Evolutionary conservation across 306 rosid species (phyloP), one percentile per base, ranked within the genome.

Genomic region (Astragalus membranaceus): DNA sequence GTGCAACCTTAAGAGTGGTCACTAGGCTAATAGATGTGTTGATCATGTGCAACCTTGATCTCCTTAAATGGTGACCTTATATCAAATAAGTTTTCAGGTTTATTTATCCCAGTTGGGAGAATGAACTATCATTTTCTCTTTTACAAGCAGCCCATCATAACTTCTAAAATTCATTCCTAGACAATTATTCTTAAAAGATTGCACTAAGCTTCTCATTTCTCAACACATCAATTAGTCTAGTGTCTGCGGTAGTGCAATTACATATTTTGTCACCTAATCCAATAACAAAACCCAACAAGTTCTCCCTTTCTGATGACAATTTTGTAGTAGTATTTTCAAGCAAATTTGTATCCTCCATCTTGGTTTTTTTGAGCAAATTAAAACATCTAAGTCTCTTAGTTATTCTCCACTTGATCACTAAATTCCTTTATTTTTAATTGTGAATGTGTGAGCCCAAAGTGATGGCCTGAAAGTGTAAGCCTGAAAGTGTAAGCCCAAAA

Each of bases 41-140:
- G 23, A 20, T 20, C 23, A 20, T 1, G 23, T 20, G 23, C 23
- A 20, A 20, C 23, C 23, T 92, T 84, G 80, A 86, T 81, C 77
- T 84, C 87, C 81, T 85, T 75, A 65, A 91, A 86, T 17, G 91
- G 93, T 1, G 86, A 70, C 77, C 89, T 88, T 69, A 39, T 20
- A 20, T 20, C 23, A 20, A 2, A 20, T 1, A 20, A 20, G 23
- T 20, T 20, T 20, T 20, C 2, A 0, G 23, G 23, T 20, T 20
- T 10, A 43, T 84, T 89, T 60, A 41, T 44, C 10, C 64, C 56
- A 0, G 43, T 20, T n/a, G 17, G 87, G 80, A 48, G 80, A 75
- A 61, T 67, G 82, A 65, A 79, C 55, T 36, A 70, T 67, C 66
- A 62, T 72, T 64, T 84, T 88, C 82, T 83, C 82, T 78, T 84